Evolutionary conservation across 202 grass and related monocot genomes (phyloP), one percentile per base, ranked within the genome.

Genomic region (Setaria italica): DNA sequence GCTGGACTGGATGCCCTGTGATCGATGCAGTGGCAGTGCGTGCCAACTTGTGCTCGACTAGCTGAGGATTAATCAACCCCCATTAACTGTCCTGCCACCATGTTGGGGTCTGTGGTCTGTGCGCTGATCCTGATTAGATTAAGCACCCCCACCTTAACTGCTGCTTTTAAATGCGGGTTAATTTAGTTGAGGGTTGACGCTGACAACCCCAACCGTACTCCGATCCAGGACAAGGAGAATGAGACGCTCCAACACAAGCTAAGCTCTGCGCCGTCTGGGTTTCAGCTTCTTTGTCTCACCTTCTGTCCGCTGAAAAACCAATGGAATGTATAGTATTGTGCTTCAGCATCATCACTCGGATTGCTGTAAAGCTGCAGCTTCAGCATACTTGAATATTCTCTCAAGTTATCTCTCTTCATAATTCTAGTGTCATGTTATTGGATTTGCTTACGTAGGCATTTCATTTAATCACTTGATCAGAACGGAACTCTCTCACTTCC

Each of bases 81-180:
- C 5, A 78, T 62, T 48, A 32, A 47, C 15, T 56, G 17, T 42
- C 15, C 51, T 69, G 79, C 15, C 82, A 80, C 15, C 82, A 89
- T 58, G 32, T 75, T 74, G 75, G 15, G 25, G 25, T 25, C 25
- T 25, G 25, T 25, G 25, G 46, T 67, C 66, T 67, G 68, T 74
- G 1, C 1, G 34, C 7, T 80, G 75, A 85, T 80, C 70, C 8
- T 9, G 34, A 25, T 30, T 35, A 64, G 51, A 63, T 57, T 43
- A 77, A 63, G 11, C 70, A 5, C 39, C 39, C 43, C 25, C 62
- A 39, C 63, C 56, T 81, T 77, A 77, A 57, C 17, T 35, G 51
- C 70, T 45, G 29, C 33, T 57, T 45, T 3, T 80, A 65, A 80
- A 60, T 50, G 67, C 35, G 53, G 55, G 41, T 20, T 76, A 49